Evolutionary conservation across 345 rosid species (phyloP).

Genomic region (Triadica sebifera): DNA sequence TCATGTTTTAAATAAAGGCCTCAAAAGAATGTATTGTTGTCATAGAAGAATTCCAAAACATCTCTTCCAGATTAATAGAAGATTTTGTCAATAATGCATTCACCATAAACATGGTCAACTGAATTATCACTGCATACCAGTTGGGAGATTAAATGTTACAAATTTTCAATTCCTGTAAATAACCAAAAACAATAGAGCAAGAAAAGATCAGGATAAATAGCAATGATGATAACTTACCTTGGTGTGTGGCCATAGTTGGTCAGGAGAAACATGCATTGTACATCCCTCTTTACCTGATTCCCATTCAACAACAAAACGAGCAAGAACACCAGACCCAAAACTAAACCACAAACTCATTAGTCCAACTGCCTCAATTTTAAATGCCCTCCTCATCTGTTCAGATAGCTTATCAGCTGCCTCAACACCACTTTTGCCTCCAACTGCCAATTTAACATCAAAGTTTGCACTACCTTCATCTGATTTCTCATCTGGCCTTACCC

Average conservation of each 20-base stretch:
- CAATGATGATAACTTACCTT: conserved; percentile 49
- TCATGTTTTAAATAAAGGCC: neutral
- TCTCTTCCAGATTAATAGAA: neutral
- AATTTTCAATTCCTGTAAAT: conserved; percentile 37
- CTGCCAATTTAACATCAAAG: conserved; percentile 47
- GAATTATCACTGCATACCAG: conserved; percentile 8
- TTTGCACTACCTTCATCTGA: conserved; percentile 53
- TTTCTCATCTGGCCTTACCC: conserved; percentile 79
- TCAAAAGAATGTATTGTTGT: neutral
- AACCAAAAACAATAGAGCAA: neutral
- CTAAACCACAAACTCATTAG: conserved; percentile 96
- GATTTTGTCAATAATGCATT: neutral
- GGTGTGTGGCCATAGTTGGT: conserved; percentile 99
- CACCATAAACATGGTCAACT: conserved; percentile 9
- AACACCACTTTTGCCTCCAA: conserved; percentile 57
- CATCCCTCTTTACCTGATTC: conserved; percentile 96
- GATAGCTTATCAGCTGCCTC: conserved; percentile 74
- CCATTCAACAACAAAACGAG: conserved; percentile 99
- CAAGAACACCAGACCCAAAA: conserved; percentile 84
- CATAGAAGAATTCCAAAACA: conserved; percentile 13
- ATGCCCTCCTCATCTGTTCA: conserved; percentile 83
- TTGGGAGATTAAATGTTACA: conserved; percentile 24
- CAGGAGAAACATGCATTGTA: conserved; percentile 99
- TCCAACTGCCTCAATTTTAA: conserved; percentile 94
- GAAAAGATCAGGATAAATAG: neutral